A percentile compares a stretch with the other conserved stretches of the same genome.
Evolutionary conservation across 176 grass and related monocot genomes (phyloP).

Genomic region (Eleusine indica): DNA sequence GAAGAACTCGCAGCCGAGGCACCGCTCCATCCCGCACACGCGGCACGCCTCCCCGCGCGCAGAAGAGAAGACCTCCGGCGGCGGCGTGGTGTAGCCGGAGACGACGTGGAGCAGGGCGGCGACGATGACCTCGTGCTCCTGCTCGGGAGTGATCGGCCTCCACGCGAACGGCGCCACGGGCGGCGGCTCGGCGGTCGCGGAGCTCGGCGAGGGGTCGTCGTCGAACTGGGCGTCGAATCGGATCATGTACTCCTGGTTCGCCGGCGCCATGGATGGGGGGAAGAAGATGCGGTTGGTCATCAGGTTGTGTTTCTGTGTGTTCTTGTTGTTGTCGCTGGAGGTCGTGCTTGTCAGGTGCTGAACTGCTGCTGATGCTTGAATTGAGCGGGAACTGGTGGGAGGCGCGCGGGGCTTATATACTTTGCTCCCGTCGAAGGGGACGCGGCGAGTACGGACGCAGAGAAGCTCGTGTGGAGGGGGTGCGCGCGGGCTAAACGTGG

Average conservation of each 20-base stretch:
- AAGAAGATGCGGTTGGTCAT: slow-evolving; percentile 36
- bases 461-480: neutral
- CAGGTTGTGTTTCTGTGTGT: neutral
- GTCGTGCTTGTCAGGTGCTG: neutral
- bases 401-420: slow-evolving; percentile 27
- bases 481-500: slow-evolving; percentile 24
- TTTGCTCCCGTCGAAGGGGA: neutral
- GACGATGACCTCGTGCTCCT: slow-evolving; percentile 70
- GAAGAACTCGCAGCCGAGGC: slow-evolving; percentile 80
- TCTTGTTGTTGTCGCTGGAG: neutral
- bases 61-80: slow-evolving; percentile 37
- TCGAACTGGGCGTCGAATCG: slow-evolving; percentile 40
- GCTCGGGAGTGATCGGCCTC: slow-evolving; percentile 25
- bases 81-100: slow-evolving; percentile 58
- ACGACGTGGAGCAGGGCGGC: slow-evolving; percentile 66
- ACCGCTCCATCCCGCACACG: slow-evolving; percentile 47
- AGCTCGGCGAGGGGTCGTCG: slow-evolving; percentile 31
- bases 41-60: slow-evolving; percentile 20
- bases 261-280: slow-evolving; percentile 19
- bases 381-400: slow-evolving; percentile 43
- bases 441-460: slow-evolving; percentile 24
- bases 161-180: neutral
- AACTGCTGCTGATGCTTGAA: slow-evolving; percentile 22
- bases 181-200: neutral
- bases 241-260: slow-evolving; percentile 48